Conservation (phyloP, 768 basidiomycete species). For the Hortiboletus flavorubellus region DNA sequence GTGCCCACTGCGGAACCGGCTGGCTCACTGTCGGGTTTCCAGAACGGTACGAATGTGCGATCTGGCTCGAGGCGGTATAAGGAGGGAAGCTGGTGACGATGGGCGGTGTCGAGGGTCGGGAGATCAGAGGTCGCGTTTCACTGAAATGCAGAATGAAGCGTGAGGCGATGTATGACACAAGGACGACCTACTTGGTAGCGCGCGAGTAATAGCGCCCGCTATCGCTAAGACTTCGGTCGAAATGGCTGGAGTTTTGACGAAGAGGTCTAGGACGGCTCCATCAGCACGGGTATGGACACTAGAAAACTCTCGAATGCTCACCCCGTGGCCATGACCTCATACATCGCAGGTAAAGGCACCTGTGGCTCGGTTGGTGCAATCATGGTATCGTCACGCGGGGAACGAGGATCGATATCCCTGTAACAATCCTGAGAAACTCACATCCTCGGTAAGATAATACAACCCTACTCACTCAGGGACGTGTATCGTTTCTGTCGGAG, state of each 20-base stretch:
- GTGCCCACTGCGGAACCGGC: slow-evolving; percentile 29
- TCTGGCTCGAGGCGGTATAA: slow-evolving; percentile 20
- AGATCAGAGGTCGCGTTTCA: slow-evolving; percentile 53
- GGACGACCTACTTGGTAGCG: slow-evolving; percentile 25
- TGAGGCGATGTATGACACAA: background rate
- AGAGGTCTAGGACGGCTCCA: slow-evolving; percentile 7
- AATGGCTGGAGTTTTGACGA: slow-evolving; percentile 13
- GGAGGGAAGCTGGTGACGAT: slow-evolving; percentile 24
- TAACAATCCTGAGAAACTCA: background rate
- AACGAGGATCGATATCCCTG: slow-evolving; percentile 28
- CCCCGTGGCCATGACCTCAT: slow-evolving; percentile 32
- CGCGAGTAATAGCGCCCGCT: slow-evolving; percentile 10
- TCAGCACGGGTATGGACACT: background rate
- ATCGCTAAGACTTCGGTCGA: slow-evolving; percentile 19
- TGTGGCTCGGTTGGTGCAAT: slow-evolving; percentile 23
- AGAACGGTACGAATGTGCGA: slow-evolving; percentile 25
- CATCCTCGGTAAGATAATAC: background rate
- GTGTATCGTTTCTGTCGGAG: slow-evolving; percentile 29
- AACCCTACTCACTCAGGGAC: slow-evolving; percentile 28
- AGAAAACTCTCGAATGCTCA: slow-evolving; percentile 1
- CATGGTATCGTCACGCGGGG: slow-evolving; percentile 31
- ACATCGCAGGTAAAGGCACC: slow-evolving; percentile 32
- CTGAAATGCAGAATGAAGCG: slow-evolving; percentile 27
- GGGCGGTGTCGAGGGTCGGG: slow-evolving; percentile 31
- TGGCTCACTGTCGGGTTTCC: slow-evolving; percentile 21